Evolutionary conservation across 2,329 filamentous ascomycete genomes (phyloP).

Genomic region (Diatrype stigma): DNA sequence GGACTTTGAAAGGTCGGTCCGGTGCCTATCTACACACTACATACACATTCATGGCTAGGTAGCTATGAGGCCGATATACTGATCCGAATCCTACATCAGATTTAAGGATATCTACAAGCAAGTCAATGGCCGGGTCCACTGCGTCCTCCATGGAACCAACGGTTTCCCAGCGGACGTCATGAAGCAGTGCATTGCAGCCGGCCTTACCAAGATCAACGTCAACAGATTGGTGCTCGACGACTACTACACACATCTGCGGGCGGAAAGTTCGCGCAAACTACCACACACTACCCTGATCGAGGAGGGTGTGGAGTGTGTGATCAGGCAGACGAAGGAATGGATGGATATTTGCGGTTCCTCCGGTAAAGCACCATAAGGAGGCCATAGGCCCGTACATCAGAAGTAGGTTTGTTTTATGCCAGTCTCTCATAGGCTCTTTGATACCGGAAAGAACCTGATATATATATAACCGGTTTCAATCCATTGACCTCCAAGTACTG

Average conservation of each 20-base stretch:
- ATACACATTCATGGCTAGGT: no score
- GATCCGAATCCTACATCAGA: constrained; percentile 41
- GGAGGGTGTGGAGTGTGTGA: constrained; percentile 35
- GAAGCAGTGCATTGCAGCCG: constrained; percentile 45
- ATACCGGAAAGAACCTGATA: no score
- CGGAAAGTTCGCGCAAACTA: constrained; percentile 29
- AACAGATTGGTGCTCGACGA: constrained; percentile 49
- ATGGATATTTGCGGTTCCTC: constrained; percentile 44
- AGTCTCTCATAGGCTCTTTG: no score
- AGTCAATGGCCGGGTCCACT: constrained; percentile 35
- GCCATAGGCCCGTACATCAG: constrained; percentile 4
- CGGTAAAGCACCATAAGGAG: constrained; percentile 33
- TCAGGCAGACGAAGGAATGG: constrained; percentile 39
- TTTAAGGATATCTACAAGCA: constrained; percentile 34
- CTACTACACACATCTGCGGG: constrained; percentile 36
- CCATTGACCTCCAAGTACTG: no score
- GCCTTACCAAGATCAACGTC: constrained; percentile 55
- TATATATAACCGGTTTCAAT: no score
- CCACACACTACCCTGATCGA: constrained; percentile 39
- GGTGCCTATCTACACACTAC: no score
- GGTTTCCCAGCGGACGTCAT: constrained; percentile 48
- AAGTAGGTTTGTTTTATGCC: no score
- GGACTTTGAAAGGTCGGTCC: constrained; percentile 45
- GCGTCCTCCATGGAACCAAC: constrained; percentile 55
- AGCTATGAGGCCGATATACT: no score